Evolutionary conservation across 305 asterid species (phyloP).

Genomic region (Ajuga reptans): DNA sequence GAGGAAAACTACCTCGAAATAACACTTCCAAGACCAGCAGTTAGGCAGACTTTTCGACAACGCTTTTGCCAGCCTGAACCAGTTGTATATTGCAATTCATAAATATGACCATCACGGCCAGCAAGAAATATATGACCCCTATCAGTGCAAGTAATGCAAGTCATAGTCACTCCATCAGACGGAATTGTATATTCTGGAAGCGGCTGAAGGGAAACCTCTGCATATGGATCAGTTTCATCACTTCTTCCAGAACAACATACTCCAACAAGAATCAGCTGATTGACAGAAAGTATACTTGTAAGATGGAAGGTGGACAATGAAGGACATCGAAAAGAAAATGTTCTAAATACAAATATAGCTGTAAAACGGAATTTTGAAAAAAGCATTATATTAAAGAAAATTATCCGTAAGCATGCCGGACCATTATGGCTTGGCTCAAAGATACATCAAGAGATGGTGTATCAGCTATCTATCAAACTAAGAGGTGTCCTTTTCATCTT

Average conservation of each 20-base stretch:
- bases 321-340: not conserved
- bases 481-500: not conserved
- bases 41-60: slow-evolving; percentile 80
- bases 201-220: slow-evolving; percentile 82
- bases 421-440: not conserved
- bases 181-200: slow-evolving; percentile 85
- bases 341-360: not conserved
- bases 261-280: slow-evolving; percentile 87
- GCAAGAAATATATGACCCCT: slow-evolving; percentile 85
- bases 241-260: slow-evolving; percentile 92
- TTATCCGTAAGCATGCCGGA: not conserved
- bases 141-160: slow-evolving; percentile 82
- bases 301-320: not conserved
- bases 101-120: slow-evolving; percentile 95
- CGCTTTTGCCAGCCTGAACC: slow-evolving; percentile 97
- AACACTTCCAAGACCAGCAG: slow-evolving; percentile 80
- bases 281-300: slow-evolving; percentile 23
- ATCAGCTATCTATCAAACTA: not conserved
- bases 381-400: not conserved
- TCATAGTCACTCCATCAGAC: slow-evolving; percentile 97
- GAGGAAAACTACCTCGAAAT: slow-evolving; percentile 63
- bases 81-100: slow-evolving; percentile 80
- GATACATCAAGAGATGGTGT: not conserved
- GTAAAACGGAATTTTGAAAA: not conserved
- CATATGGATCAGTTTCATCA: slow-evolving; percentile 81